A percentile compares a stretch with the other conserved stretches of the same genome.
These are phyloP conservation scores for Phytophthora rubi DNA, from an alignment of 352 stramenopile genomes.

Conservation along the genomic window DNA sequence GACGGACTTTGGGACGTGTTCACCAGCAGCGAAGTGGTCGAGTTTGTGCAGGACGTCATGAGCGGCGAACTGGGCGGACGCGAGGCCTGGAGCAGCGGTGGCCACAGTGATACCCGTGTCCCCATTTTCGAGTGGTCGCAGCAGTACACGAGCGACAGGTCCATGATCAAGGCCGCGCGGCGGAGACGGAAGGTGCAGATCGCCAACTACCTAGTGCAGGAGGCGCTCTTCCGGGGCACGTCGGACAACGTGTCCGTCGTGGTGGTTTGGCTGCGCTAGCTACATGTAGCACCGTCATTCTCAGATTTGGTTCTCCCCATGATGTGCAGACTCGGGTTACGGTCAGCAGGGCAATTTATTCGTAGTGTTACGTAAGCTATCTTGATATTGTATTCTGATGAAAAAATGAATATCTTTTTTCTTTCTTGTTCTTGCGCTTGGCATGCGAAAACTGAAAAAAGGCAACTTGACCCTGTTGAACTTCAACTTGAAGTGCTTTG, in stretches of 20 bases:
- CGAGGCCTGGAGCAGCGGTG: slow-evolving; percentile 82
- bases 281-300: neutral
- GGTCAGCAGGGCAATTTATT: neutral
- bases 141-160: slow-evolving; percentile 89
- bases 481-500: neutral
- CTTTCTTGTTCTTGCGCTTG: neutral
- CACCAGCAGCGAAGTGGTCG: slow-evolving; percentile 89
- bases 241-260: slow-evolving; percentile 93
- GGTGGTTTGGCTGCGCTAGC: slow-evolving; percentile 87
- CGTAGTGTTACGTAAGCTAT: slow-evolving; percentile 26
- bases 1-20: slow-evolving; percentile 96
- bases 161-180: slow-evolving; percentile 91
- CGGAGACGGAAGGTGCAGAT: slow-evolving; percentile 91
- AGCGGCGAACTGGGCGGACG: slow-evolving; percentile 80
- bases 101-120: slow-evolving; percentile 83
- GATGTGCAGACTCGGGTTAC: no score
- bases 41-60: slow-evolving; percentile 92
- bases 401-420: slow-evolving; percentile 13
- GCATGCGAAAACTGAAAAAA: slow-evolving; percentile 9
- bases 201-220: slow-evolving; percentile 92
- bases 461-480: neutral
- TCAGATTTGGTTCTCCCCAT: slow-evolving; percentile 1
- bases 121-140: slow-evolving; percentile 92
- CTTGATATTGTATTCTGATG: slow-evolving; percentile 26
- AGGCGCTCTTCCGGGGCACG: slow-evolving; percentile 90